A percentile compares a stretch with the other conserved stretches of the same genome.
These are phyloP conservation scores for Colletotrichum lindemuthianum DNA, from an alignment of 2,329 filamentous ascomycete genomes.

Conservation along the genomic window DNA sequence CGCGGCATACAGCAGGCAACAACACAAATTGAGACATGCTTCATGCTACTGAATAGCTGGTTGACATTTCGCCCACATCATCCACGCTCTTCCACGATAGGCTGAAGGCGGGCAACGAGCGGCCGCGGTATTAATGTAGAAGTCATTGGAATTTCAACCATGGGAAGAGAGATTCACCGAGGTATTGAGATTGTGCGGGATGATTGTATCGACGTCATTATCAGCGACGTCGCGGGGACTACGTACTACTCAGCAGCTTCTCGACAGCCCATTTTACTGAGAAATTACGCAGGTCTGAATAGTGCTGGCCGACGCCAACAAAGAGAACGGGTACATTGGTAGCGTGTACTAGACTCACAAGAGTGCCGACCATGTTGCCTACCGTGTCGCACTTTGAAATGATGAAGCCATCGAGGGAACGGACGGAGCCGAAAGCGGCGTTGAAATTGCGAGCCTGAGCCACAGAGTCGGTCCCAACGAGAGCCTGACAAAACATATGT, in stretches of 20 bases:
- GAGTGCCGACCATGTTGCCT: slow-evolving; percentile 96
- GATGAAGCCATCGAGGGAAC: slow-evolving; percentile 93
- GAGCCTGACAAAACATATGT: slow-evolving; percentile 60
- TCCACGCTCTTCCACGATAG: too few species aligned
- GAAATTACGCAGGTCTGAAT: slow-evolving; percentile 74
- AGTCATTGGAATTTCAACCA: too few species aligned
- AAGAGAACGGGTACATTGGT: slow-evolving; percentile 97
- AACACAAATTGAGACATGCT: too few species aligned
- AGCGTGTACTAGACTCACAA: slow-evolving; percentile 97
- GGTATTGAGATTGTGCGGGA: too few species aligned
- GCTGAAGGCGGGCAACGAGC: too few species aligned
- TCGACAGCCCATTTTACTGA: slow-evolving; percentile 77
- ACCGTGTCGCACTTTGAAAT: slow-evolving; percentile 99
- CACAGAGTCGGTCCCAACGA: slow-evolving; percentile 95
- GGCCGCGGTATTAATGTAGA: too few species aligned
- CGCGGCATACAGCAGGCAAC: too few species aligned
- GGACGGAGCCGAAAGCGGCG: slow-evolving; percentile 82
- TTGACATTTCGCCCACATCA: too few species aligned
- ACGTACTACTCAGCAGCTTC: slow-evolving; percentile 67
- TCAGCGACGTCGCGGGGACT: slow-evolving; percentile 29
- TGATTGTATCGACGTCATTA: too few species aligned
- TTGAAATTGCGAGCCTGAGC: slow-evolving; percentile 98
- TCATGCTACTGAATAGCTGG: too few species aligned
- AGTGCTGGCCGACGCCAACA: slow-evolving; percentile 78
- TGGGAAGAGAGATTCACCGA: too few species aligned